Percentiles rank a stretch among this genome's conserved stretches.
phyloP scores from a whole-genome alignment of 2,329 filamentous ascomycete species.

The Monilinia fructicola region DNA sequence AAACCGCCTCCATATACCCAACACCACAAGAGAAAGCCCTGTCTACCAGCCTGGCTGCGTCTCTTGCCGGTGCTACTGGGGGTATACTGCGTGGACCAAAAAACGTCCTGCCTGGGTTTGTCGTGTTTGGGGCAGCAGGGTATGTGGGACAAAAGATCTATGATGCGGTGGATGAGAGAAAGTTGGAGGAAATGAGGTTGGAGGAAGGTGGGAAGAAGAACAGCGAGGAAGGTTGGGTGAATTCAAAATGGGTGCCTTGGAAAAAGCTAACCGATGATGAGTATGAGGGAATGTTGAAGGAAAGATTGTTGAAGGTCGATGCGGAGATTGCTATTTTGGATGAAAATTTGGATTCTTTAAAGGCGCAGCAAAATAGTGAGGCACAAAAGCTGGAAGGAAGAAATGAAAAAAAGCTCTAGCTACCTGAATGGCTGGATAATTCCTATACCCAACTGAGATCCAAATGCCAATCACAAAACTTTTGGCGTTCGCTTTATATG shows the following conservation, averaged over 20 bases:
- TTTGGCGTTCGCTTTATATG: neutral
- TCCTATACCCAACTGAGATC: neutral
- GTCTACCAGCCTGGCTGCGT: constrained; percentile 70
- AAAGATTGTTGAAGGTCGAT: constrained; percentile 70
- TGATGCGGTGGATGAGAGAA: constrained; percentile 50
- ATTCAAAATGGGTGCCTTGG: constrained; percentile 70
- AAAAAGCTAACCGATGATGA: constrained; percentile 69
- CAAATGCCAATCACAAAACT: neutral
- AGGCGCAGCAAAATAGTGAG: constrained; percentile 20
- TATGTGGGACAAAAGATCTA: constrained; percentile 56
- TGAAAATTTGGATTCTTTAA: constrained; percentile 61
- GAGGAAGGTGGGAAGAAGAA: constrained; percentile 40
- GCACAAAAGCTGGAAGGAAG: neutral
- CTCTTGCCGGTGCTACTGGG: constrained; percentile 65
- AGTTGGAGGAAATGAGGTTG: constrained; percentile 23
- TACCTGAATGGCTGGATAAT: neutral
- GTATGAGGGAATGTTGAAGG: constrained; percentile 67
- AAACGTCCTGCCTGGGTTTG: constrained; percentile 54
- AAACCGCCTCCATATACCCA: constrained; percentile 37
- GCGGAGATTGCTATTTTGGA: constrained; percentile 77
- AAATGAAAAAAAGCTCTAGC: neutral
- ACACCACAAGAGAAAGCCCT: constrained; percentile 59
- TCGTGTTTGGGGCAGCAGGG: constrained; percentile 60
- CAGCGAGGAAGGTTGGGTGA: constrained; percentile 44
- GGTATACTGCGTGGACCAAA: constrained; percentile 57